Percentiles rank a stretch among this genome's conserved stretches.
Conservation (phyloP, 495 filamentous ascomycete genomes). For the Articulospora tetracladia region DNA sequence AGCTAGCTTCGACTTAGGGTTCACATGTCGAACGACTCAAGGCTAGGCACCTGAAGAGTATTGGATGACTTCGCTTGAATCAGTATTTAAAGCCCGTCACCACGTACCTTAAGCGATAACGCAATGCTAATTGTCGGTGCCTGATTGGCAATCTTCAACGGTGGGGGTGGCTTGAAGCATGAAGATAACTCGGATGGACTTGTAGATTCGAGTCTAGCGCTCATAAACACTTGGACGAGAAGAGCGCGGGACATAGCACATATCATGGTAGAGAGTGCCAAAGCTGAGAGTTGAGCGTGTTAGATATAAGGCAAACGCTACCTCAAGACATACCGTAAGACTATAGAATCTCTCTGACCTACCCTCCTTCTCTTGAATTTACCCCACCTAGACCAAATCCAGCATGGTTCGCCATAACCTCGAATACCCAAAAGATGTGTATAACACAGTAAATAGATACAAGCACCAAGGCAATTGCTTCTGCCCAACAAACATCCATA, state of each 20-base stretch:
- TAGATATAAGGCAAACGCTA: no score
- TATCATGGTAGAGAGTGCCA: not conserved
- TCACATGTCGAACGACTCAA: no score
- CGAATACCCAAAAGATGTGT: slow-evolving; percentile 17
- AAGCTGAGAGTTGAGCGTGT: not conserved
- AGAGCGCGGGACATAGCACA: not conserved
- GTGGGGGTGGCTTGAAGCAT: not conserved
- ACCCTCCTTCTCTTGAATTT: not conserved
- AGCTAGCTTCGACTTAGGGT: no score
- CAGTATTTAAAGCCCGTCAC: no score
- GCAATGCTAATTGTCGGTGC: not conserved
- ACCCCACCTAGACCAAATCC: not conserved
- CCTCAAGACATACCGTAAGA: no score
- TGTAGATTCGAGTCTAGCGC: slow-evolving; percentile 11
- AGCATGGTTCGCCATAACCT: slow-evolving; percentile 19
- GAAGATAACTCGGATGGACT: slow-evolving; percentile 12
- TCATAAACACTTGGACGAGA: not conserved
- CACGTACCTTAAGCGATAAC: no score
- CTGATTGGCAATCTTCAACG: not conserved
- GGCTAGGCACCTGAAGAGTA: no score
- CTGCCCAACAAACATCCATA: not conserved
- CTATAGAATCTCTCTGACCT: not conserved
- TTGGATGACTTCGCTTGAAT: no score
- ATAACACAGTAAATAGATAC: slow-evolving; percentile 24
- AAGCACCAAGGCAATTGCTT: slow-evolving; percentile 20